phyloP scores from a whole-genome alignment of 1,139 yeast genomes.

The Magnusiomyces fungicola region DNA sequence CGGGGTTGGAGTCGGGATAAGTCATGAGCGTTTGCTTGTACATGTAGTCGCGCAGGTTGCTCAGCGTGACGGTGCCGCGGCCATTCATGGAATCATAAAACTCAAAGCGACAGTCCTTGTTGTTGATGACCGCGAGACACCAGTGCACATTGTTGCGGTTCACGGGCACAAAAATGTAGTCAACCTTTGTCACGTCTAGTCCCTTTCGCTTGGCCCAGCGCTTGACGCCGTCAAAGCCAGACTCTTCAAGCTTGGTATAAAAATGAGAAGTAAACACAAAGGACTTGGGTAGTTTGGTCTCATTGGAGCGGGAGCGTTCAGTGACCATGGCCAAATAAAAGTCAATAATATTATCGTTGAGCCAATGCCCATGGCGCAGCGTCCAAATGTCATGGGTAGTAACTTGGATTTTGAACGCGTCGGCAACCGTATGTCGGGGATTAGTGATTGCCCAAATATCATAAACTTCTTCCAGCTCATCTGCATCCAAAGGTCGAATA shows the following conservation, averaged over 20 bases:
- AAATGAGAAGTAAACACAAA: conserved; percentile 87
- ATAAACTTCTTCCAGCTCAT: conserved; percentile 29
- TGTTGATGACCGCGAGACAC: conserved; percentile 81
- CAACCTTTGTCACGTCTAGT: conserved; percentile 55
- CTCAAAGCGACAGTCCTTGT: conserved; percentile 47
- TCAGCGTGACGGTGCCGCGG: conserved; percentile 47
- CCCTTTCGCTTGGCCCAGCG: conserved; percentile 88
- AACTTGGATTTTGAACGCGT: conserved; percentile 51
- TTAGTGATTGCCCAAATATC: conserved; percentile 34
- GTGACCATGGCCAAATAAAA: conserved; percentile 62
- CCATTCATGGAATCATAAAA: conserved; percentile 75
- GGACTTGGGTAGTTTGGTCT: conserved; percentile 32
- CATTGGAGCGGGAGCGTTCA: conserved; percentile 30
- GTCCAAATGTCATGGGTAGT: conserved; percentile 62
- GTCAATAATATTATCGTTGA: conserved; percentile 87
- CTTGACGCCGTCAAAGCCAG: conserved; percentile 75
- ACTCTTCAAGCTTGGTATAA: conserved; percentile 54
- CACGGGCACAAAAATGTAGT: conserved; percentile 71
- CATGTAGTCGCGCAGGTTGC: conserved; percentile 44
- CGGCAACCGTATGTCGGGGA: conserved; percentile 35
- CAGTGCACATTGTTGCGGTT: conserved; percentile 82
- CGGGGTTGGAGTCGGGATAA: conserved; percentile 35
- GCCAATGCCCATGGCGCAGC: conserved; percentile 66
- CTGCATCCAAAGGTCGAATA: background rate
- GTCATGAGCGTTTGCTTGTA: conserved; percentile 29